These are phyloP conservation scores for Pyrus bretschneideri DNA, from an alignment of 306 rosid species.

Conservation along the genomic window DNA sequence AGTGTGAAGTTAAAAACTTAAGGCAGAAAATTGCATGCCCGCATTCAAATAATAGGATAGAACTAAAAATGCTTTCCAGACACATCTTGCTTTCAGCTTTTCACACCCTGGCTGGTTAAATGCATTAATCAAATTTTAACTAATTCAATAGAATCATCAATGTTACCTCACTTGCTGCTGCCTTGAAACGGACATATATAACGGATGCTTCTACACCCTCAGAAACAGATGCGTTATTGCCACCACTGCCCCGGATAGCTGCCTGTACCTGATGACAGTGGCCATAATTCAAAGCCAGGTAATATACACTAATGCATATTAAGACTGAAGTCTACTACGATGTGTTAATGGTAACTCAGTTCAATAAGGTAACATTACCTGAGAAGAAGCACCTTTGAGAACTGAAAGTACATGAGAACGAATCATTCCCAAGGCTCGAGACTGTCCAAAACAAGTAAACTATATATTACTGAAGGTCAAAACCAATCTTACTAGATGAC, in stretches of 20 bases:
- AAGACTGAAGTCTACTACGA: not conserved
- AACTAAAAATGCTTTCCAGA: conserved; percentile 12
- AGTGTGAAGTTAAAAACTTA: not conserved
- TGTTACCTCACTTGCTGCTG: conserved; percentile 90
- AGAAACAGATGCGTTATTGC: conserved; percentile 64
- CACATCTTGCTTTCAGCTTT: conserved; percentile 2
- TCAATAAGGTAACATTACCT: conserved; percentile 50
- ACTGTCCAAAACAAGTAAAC: conserved; percentile 46
- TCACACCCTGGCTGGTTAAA: not conserved
- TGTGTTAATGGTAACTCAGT: conserved; percentile 13
- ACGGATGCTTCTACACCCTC: conserved; percentile 99
- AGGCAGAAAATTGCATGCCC: not conserved
- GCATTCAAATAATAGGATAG: not conserved
- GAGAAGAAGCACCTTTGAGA: conserved; percentile 90
- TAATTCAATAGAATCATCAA: conserved; percentile 11
- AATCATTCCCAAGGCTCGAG: conserved; percentile 94
- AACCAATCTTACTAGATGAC: conserved; percentile 4
- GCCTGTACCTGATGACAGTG: conserved; percentile 65
- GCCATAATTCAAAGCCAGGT: not conserved
- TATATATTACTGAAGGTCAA: conserved; percentile 17
- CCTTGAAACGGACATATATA: conserved; percentile 95
- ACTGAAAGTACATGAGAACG: conserved; percentile 80
- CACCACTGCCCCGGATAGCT: conserved; percentile 73
- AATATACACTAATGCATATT: not conserved
- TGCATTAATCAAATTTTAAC: conserved; percentile 6